phyloP scores from a whole-genome alignment of 169 alveolate species.

The Blepharisma undulans region DNA sequence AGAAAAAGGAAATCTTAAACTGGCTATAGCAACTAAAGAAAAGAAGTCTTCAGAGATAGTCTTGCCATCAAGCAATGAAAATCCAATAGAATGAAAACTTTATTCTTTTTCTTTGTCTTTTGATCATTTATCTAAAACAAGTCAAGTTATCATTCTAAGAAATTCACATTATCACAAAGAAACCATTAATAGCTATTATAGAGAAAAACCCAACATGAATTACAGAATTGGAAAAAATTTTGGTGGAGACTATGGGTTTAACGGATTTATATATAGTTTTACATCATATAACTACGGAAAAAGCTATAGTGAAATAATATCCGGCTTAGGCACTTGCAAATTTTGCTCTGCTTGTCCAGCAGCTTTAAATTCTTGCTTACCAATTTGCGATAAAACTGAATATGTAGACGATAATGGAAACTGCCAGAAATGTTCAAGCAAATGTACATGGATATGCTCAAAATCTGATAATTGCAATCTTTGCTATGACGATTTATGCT shows the following conservation, averaged over 20 bases:
- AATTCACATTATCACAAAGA: not conserved
- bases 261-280: not conserved
- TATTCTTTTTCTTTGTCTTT: too few relatives aligned
- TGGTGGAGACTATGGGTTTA: too few relatives aligned
- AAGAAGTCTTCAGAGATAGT: too few relatives aligned
- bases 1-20: too few relatives aligned
- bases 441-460: not conserved
- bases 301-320: too few relatives aligned
- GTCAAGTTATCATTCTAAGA: not conserved
- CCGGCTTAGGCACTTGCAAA: not conserved
- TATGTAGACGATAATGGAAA: not conserved
- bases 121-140: not conserved
- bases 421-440: not conserved
- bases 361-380: not conserved
- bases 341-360: not conserved
- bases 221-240: not conserved
- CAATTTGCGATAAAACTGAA: not conserved
- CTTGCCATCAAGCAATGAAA: too few relatives aligned
- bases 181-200: not conserved
- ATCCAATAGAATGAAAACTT: too few relatives aligned
- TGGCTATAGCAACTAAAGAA: too few relatives aligned
- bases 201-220: not conserved
- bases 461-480: not conserved
- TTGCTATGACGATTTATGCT: not conserved
- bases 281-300: not conserved